Evolutionary conservation across 495 filamentous ascomycete species (phyloP).

Genomic region (Astrocystis sublimbata): DNA sequence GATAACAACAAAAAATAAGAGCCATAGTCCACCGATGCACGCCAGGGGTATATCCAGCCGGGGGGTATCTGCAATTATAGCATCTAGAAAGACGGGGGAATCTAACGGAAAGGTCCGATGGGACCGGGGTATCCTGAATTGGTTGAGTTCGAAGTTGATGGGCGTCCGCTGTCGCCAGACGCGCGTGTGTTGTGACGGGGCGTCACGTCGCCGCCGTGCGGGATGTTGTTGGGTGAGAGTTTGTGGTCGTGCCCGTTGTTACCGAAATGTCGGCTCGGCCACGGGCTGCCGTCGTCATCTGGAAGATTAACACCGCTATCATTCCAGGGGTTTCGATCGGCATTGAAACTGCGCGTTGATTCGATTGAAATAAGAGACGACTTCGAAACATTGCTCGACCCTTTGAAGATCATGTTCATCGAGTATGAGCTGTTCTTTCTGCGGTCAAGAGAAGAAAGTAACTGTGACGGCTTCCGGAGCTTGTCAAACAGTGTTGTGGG

Average conservation of each 20-base stretch:
- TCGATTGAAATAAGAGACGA: slow-evolving; percentile 92
- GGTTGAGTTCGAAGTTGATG: slow-evolving; percentile 89
- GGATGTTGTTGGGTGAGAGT: slow-evolving; percentile 63
- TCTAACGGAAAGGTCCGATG: slow-evolving; percentile 81
- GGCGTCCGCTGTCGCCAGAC: slow-evolving; percentile 87
- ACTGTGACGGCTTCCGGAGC: slow-evolving; percentile 82
- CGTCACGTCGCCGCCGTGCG: slow-evolving; percentile 73
- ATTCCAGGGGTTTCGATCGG: slow-evolving; percentile 96
- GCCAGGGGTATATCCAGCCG: slow-evolving; percentile 60
- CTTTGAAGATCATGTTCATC: slow-evolving; percentile 83
- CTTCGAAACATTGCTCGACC: slow-evolving; percentile 90
- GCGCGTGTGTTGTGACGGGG: slow-evolving; percentile 77
- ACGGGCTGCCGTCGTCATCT: slow-evolving; percentile 74
- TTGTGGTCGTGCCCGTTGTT: slow-evolving; percentile 63
- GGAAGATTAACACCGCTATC: slow-evolving; percentile 91
- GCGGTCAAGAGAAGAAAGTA: slow-evolving; percentile 87
- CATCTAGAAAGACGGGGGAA: slow-evolving; percentile 42
- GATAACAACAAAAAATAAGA: slow-evolving; percentile 30
- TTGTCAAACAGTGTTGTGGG: slow-evolving; percentile 84
- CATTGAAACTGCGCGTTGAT: slow-evolving; percentile 77
- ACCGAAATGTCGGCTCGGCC: slow-evolving; percentile 60
- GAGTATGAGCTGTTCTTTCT: slow-evolving; percentile 89
- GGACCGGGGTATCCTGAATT: slow-evolving; percentile 91
- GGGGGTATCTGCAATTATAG: slow-evolving; percentile 50
- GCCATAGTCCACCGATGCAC: slow-evolving; percentile 60